phyloP scores from a whole-genome alignment of 805 yeast genomes.

The Saturnispora halmiae region DNA sequence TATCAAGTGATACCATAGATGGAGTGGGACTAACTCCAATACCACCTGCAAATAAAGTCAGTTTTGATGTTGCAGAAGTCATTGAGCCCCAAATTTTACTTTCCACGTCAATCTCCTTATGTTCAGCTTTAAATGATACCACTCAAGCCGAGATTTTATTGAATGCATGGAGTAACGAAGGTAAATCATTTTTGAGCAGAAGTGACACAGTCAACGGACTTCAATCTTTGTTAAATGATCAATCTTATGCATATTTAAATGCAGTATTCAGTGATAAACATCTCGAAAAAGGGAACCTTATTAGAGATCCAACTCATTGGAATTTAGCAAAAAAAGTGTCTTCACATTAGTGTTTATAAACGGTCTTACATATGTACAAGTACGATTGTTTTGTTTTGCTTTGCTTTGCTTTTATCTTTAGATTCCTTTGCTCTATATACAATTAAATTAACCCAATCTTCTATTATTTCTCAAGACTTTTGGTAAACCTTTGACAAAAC shows the following conservation, averaged over 20 bases:
- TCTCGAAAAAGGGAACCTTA: background rate
- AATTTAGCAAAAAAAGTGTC: background rate
- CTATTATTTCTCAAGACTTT: conserved; percentile 49
- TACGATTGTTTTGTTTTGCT: background rate
- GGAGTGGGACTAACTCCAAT: background rate
- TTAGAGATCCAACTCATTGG: conserved; percentile 10
- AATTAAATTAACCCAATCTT: conserved; percentile 22
- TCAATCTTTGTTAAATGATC: conserved; percentile 7
- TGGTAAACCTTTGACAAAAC: conserved; percentile 79
- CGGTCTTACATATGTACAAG: conserved; percentile 5
- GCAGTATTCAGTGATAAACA: conserved; percentile 24
- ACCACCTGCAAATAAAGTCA: background rate
- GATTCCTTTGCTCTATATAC: too few relatives aligned
- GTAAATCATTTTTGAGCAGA: background rate
- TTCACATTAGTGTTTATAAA: background rate
- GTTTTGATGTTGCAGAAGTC: background rate
- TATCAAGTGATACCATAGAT: conserved; percentile 5
- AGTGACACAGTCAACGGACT: conserved; percentile 3
- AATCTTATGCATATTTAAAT: conserved; percentile 38
- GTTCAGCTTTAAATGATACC: conserved; percentile 22
- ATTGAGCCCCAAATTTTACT: background rate
- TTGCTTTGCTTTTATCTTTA: too few relatives aligned
- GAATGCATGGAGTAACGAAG: conserved; percentile 1
- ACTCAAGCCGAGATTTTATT: conserved; percentile 7
- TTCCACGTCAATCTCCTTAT: conserved; percentile 12